phyloP scores from a whole-genome alignment of 768 basidiomycete genomes.

The Fomitopsis serialis region DNA sequence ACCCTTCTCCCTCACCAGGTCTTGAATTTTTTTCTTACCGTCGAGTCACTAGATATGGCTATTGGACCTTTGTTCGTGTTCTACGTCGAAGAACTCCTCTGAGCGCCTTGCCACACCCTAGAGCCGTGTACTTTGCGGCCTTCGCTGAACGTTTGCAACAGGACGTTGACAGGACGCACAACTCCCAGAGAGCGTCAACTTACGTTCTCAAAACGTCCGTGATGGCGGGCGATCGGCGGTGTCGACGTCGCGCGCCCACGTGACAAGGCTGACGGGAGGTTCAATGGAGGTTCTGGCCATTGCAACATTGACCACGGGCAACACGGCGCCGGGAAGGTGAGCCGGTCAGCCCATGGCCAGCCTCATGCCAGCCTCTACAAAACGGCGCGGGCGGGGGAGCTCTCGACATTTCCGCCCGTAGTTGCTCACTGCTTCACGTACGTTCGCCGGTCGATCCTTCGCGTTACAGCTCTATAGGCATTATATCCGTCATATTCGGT shows the following conservation, averaged over 20 bases:
- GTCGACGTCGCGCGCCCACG: neutral
- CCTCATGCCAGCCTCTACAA: neutral
- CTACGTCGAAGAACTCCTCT: no score
- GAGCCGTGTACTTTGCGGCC: no score
- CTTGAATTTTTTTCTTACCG: no score
- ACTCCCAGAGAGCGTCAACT: no score
- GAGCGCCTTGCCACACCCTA: no score
- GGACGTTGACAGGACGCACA: no score
- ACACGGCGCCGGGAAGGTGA: neutral
- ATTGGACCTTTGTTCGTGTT: no score
- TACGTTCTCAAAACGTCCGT: no score
- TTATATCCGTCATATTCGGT: neutral
- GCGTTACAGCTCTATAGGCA: neutral
- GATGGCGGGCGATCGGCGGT: neutral
- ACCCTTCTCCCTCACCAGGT: no score
- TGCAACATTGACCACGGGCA: neutral
- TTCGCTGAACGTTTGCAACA: no score
- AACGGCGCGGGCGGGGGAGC: neutral
- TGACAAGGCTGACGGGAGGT: neutral
- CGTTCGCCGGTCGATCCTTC: neutral
- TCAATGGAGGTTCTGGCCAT: neutral
- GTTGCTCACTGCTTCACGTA: neutral
- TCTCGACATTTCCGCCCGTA: neutral
- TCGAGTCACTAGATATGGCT: no score
- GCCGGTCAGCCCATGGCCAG: neutral